Base-by-base conservation (phyloP, 768 basidiomycete genomes). In the Hirschioporus abietinus region DNA sequence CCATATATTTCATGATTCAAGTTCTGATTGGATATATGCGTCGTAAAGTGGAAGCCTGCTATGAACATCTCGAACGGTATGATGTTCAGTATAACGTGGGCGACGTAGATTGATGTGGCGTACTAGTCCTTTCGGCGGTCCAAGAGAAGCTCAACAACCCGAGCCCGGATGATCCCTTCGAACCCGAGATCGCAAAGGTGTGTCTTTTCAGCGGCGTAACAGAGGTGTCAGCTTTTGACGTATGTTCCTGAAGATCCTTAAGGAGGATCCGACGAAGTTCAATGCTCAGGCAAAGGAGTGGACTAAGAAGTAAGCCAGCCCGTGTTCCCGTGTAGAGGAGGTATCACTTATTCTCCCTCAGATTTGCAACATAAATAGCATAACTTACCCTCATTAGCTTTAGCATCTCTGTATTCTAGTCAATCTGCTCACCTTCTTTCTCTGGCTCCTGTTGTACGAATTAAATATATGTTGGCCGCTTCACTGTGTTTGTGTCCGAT, bases 81-180 rank as follows among this genome's bases (percentile, higher is more conserved):
- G 83, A 68, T 8, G 15, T 60, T 35, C 26, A 35, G 17, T 25
- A 25, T 35, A 10, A 27, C 67, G 63, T 27, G 35, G 35, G 62
- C 67, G 60, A 64, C 67, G 52, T 64, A 7, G 12, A 52, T 10
- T 52, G 66, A 30, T 36, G 30, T 67, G 42, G 65, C 20, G 30
- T 8, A 30, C 66, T 58, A 95, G 93, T 95, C 0, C 83, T 95
- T 23, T 79, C 81, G 26, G 86, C 87, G 62, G 86, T 95, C 67
- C 88, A 91, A 75, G 91, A 93, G 73, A 95, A 95, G 77, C 73
- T 95, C 63, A 93, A 93, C 75, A 92, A 94, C 74, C 93, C 93
- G 20, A 91, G 89, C 74, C 82, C 91, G 20, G 93, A 95, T 72
- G 93, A 95, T 74, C 93, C 93, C 0, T 95, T 92, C 72, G 91